Conservation (phyloP, 306 rosid species). For the Prunus fruticosa region DNA sequence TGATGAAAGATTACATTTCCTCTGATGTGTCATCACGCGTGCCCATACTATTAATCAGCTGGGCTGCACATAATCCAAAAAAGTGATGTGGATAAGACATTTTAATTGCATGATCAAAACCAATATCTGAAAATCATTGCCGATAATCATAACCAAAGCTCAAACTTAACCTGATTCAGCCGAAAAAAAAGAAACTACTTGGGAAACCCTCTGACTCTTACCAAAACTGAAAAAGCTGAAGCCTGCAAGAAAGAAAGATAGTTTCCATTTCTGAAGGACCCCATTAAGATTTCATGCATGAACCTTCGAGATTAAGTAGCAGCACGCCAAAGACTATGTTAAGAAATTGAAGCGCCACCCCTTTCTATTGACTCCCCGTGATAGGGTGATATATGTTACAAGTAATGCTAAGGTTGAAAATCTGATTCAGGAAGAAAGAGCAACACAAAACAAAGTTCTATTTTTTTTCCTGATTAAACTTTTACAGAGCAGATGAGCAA, state of each 20-base stretch:
- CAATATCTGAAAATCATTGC: background rate
- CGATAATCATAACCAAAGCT: background rate
- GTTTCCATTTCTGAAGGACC: constrained; percentile 1
- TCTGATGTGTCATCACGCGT: constrained; percentile 15
- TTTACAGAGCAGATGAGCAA: too few relatives aligned
- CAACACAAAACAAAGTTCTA: too few relatives aligned
- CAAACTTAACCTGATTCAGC: background rate
- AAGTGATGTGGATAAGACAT: constrained; percentile 5
- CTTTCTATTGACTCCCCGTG: too few relatives aligned
- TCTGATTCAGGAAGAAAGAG: too few relatives aligned
- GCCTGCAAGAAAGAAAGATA: background rate
- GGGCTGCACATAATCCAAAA: background rate
- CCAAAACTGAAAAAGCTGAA: background rate
- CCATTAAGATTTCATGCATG: constrained; percentile 33
- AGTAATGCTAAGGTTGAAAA: too few relatives aligned
- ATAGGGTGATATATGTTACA: too few relatives aligned
- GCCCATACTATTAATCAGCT: background rate
- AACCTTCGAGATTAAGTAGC: constrained; percentile 23
- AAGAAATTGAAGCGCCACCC: too few relatives aligned
- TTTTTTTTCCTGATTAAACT: too few relatives aligned
- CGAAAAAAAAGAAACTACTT: too few relatives aligned
- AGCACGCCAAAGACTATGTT: background rate
- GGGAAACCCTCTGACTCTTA: background rate
- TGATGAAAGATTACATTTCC: background rate
- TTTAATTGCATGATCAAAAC: background rate